Conservation (phyloP, 2,329 filamentous ascomycete species). For the Hymenoscyphus linearis region DNA sequence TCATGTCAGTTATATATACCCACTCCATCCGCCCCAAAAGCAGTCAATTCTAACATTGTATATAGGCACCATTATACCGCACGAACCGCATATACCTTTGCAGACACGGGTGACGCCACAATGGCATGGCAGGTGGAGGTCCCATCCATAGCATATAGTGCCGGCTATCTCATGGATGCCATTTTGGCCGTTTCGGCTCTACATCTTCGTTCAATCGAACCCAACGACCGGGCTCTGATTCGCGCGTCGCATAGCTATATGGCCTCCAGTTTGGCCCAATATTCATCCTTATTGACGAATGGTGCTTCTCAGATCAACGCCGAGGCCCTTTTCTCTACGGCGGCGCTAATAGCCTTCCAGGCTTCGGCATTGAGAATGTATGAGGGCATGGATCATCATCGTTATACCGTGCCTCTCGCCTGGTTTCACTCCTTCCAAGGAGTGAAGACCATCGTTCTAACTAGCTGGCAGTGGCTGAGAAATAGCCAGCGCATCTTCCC, state of each 20-base stretch:
- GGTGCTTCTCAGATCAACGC: conserved; percentile 56
- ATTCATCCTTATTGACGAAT: conserved; percentile 49
- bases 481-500: conserved; percentile 51
- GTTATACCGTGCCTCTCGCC: conserved; percentile 54
- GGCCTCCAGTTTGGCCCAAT: conserved; percentile 56
- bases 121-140: conserved; percentile 57
- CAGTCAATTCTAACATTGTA: background rate
- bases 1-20: conserved; percentile 40
- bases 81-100: conserved; percentile 53
- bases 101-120: conserved; percentile 44
- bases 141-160: conserved; percentile 56
- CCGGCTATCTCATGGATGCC: conserved; percentile 55
- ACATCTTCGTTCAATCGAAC: conserved; percentile 51
- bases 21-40: background rate
- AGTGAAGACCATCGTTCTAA: conserved; percentile 59
- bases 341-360: conserved; percentile 62
- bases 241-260: conserved; percentile 61
- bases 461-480: conserved; percentile 59
- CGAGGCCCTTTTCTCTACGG: conserved; percentile 57
- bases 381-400: conserved; percentile 44
- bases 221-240: conserved; percentile 54
- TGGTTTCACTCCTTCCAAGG: conserved; percentile 66
- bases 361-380: conserved; percentile 59
- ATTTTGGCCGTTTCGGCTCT: conserved; percentile 60
- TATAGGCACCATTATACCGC: conserved; percentile 51